Base-by-base conservation (phyloP, 2,329 filamentous ascomycete species). In the Tolypocladium amazonense region DNA sequence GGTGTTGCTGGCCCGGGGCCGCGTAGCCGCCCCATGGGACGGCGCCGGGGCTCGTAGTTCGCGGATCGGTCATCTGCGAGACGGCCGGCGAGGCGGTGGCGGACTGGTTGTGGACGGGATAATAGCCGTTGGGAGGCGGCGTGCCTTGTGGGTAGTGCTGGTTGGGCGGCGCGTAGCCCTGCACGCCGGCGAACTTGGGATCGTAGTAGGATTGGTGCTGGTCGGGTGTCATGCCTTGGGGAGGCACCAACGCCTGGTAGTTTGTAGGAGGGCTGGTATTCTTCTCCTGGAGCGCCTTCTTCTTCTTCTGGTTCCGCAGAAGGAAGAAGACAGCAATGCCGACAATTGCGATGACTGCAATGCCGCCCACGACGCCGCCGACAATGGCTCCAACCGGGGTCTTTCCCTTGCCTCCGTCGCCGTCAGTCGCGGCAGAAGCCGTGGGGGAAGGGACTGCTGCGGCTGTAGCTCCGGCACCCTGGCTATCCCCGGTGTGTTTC, bases 341-440 rank as follows among this genome's bases (percentile, higher is more conserved):
- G 23, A 68, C 59, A 57, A 73, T 60, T 33, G 64, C 71, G 41
- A 76, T 64, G 35, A 66, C 70, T 0, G 65, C 74, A 11, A 76
- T 61, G 56, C 74, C 73, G 18, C 73, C 74, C 4, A 76, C 69
- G 23, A 73, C 72, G 41, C 71, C 73, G 27, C 74, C 74, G 2
- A 74, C 73, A 47, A 76, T 75, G 58, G 72, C 66, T 6, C 73
- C 74, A 25, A 72, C 63, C 11, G 69, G 70, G 0, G 65, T 68
- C n/a, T 59, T 14, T 3, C 11, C 59, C 38, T 25, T 45, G 0
- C 54, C 55, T 14, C 37, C 57, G 25, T 39, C 56, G 45, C 57
- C 57, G 12, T 53, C 52, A 9, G 56, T 14, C 39, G 57, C 45
- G 43, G 60, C n/a, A 7, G 54, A 39, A 2, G 58, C 41, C 8